These are phyloP conservation scores for Tolypocladium nubicola DNA, from an alignment of 2,329 filamentous ascomycete genomes.

Conservation along the genomic window DNA sequence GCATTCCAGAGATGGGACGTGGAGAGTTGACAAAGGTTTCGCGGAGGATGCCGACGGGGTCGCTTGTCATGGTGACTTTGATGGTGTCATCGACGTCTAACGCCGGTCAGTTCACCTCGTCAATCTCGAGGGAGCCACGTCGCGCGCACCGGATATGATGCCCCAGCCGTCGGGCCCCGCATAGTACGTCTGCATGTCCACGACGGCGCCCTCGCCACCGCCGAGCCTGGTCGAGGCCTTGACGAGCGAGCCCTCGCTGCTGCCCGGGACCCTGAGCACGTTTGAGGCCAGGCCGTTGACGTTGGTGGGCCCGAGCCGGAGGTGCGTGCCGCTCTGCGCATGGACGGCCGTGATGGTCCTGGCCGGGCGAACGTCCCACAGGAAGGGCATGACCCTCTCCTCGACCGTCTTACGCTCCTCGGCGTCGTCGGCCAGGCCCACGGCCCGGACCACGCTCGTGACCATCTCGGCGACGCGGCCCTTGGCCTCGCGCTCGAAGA, in stretches of 20 bases:
- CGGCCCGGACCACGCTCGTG: slow-evolving; percentile 55
- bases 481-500: slow-evolving; percentile 65
- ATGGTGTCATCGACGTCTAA: slow-evolving; percentile 90
- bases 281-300: slow-evolving; percentile 63
- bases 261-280: slow-evolving; percentile 38
- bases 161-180: slow-evolving; percentile 73
- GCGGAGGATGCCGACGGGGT: slow-evolving; percentile 68
- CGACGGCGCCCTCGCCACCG: slow-evolving; percentile 38
- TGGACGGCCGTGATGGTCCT: slow-evolving; percentile 57
- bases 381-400: slow-evolving; percentile 62
- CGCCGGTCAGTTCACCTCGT: not conserved
- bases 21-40: slow-evolving; percentile 76
- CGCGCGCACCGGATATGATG: slow-evolving; percentile 54
- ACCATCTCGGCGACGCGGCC: slow-evolving; percentile 58
- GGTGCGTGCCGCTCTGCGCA: slow-evolving; percentile 36
- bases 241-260: slow-evolving; percentile 32
- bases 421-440: slow-evolving; percentile 54
- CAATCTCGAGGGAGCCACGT: slow-evolving; percentile 6
- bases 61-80: slow-evolving; percentile 76
- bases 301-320: slow-evolving; percentile 59
- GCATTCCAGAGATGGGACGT: slow-evolving; percentile 67
- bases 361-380: slow-evolving; percentile 64
- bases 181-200: slow-evolving; percentile 61
- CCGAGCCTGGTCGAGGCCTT: slow-evolving; percentile 40
- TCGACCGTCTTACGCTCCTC: slow-evolving; percentile 50